A percentile compares a stretch with the other conserved stretches of the same genome.
Evolutionary conservation across 257 asterid genomes (phyloP).

Genomic region (Ajuga chamaepitys): DNA sequence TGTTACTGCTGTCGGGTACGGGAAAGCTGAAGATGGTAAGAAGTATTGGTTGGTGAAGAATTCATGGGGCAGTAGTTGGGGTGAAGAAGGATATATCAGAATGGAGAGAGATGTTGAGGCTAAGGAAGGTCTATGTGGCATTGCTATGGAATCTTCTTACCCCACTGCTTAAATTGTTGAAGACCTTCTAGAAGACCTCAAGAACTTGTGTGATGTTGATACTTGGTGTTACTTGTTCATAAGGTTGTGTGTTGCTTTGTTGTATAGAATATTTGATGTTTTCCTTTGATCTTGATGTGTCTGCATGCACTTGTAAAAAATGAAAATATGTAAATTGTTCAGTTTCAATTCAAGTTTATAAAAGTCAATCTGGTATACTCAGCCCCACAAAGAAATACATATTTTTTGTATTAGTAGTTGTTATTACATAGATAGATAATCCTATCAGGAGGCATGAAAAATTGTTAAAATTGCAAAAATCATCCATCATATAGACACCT

Average conservation of each 20-base stretch:
- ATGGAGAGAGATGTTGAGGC: conserved; percentile 17
- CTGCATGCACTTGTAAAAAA: no score
- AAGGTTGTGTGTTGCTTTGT: background rate
- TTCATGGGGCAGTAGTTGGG: conserved; percentile 29
- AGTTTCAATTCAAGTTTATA: no score
- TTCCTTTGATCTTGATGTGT: no score
- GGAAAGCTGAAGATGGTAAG: background rate
- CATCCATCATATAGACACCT: no score
- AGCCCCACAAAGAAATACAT: no score
- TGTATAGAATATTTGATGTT: no score
- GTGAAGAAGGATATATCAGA: conserved; percentile 29
- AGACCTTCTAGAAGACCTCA: background rate
- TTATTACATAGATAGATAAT: no score
- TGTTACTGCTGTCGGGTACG: conserved; percentile 21
- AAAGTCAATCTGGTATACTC: no score
- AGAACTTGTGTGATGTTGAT: background rate
- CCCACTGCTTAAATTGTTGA: background rate
- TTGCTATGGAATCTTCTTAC: background rate
- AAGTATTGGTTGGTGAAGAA: conserved; percentile 31
- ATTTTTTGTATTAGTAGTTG: no score
- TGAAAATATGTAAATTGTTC: no score
- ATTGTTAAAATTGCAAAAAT: no score
- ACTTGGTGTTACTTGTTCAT: no score
- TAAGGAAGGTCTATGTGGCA: conserved; percentile 14
- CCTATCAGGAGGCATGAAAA: background rate